phyloP scores from a whole-genome alignment of 192 early-diverging fungal species.

The Chytriomyces sp. region DNA sequence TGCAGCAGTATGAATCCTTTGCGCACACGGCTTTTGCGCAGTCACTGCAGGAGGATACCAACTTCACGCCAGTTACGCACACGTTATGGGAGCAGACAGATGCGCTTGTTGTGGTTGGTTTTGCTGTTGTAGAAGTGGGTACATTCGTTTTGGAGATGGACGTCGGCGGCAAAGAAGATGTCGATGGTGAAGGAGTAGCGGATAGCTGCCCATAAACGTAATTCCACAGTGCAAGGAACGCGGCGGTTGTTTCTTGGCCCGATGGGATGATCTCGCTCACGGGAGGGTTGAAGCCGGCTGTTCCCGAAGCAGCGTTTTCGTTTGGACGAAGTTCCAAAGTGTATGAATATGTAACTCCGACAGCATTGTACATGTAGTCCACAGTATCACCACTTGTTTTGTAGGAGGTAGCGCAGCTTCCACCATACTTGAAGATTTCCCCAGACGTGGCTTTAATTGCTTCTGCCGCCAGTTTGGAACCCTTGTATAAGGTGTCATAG shows the following conservation, averaged over 20 bases:
- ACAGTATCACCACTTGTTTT: slow-evolving; percentile 40
- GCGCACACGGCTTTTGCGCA: slow-evolving; percentile 5
- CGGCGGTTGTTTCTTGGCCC: slow-evolving; percentile 39
- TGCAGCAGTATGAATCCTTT: not conserved
- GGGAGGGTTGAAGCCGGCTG: slow-evolving; percentile 33
- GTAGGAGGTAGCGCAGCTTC: slow-evolving; percentile 40
- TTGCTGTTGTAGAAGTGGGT: not conserved
- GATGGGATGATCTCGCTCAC: slow-evolving; percentile 33
- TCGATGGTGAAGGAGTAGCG: not conserved
- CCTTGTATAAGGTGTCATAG: slow-evolving; percentile 25
- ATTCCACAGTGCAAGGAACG: slow-evolving; percentile 31
- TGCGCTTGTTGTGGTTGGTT: not conserved
- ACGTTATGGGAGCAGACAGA: not conserved
- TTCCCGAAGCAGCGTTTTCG: slow-evolving; percentile 13
- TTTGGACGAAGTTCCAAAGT: slow-evolving; percentile 41
- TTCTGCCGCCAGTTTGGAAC: slow-evolving; percentile 26
- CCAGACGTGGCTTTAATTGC: slow-evolving; percentile 32
- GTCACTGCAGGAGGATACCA: not conserved
- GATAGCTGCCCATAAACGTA: slow-evolving; percentile 22
- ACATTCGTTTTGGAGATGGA: not conserved
- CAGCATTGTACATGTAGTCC: slow-evolving; percentile 44
- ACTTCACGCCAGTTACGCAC: not conserved
- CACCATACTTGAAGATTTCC: slow-evolving; percentile 31
- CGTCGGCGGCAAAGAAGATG: not conserved
- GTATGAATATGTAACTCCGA: slow-evolving; percentile 38